Base-by-base conservation (phyloP, 352 stramenopile species). In the Globisporangium emineosum region DNA sequence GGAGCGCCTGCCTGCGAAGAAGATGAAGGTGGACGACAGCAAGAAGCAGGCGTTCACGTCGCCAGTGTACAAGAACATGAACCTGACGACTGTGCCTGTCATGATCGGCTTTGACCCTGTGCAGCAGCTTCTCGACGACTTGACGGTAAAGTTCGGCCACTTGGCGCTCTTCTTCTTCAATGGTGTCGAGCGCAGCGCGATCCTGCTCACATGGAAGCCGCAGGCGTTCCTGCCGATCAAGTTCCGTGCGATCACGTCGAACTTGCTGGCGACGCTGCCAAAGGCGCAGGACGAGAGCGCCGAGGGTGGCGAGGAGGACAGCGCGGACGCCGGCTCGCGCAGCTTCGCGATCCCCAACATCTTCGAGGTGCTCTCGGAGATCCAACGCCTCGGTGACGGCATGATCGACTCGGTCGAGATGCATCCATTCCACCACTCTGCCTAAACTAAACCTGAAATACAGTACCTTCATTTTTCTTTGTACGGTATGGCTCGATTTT, bases 51-150 rank as follows among this genome's bases (percentile, higher is more conserved):
- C 83, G 53, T 93, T 90, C 57, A 76, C 83, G 6, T 64, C 81
- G 27, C 73, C 85, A 5, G 83, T 92, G 62, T 95, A 93, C 78
- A 95, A 93, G 75, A 95, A 95, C 73, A 92, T 93, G 81, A 73
- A 89, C 60, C 67, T 90, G 35, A 79, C 81, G 9, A 60, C 71
- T 0, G 75, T 90, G 35, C 79, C 79, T 1, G 73, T 95, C 29
- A 78, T 88, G 68, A 60, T 93, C 10, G 86, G 83, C 8, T 91
- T 95, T 45, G 79, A 93, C 62, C 86, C 86, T 0, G 79, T 93
- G 57, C 76, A 77, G n/a, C 72, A 86, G 57, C 68, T 93, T 15
- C 61, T 95, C 15, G 50, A 68, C 17, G 77, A 91, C 25, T 65
- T 95, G 21, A 67, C 88, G 47, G 65, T 51, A 19, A 65, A 70